Evolutionary conservation across 306 rosid species (phyloP).

Genomic region (Argentina anserina): DNA sequence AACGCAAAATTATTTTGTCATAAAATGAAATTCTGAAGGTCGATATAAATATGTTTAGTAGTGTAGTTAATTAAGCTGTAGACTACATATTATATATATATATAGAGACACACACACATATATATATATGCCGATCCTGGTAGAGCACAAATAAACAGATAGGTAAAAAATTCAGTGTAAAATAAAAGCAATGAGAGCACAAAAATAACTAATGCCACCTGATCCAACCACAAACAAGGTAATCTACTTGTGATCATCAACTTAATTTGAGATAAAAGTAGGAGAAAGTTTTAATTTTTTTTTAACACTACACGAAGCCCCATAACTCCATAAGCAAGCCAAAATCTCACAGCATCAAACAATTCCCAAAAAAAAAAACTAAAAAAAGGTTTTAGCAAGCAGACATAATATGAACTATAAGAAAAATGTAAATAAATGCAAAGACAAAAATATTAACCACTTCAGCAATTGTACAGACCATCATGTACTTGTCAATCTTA

Average conservation of each 20-base stretch:
- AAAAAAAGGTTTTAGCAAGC: background rate
- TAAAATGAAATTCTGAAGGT: background rate
- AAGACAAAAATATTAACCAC: background rate
- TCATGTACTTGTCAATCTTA: background rate
- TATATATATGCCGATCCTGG: background rate
- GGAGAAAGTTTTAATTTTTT: background rate
- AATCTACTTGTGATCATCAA: background rate
- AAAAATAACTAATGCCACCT: background rate
- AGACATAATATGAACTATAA: background rate
- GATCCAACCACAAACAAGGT: background rate
- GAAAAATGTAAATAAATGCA: background rate
- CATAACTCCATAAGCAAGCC: conserved; percentile 11
- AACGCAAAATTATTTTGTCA: background rate
- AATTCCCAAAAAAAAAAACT: background rate
- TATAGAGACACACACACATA: no score
- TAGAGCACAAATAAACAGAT: background rate
- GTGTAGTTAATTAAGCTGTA: background rate
- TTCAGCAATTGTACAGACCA: conserved; percentile 1
- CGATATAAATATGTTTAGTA: background rate
- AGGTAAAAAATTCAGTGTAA: background rate
- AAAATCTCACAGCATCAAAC: background rate
- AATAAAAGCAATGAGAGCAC: background rate
- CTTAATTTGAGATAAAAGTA: background rate
- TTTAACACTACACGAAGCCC: no score
- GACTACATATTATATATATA: background rate